phyloP scores from a whole-genome alignment of 768 basidiomycete genomes.

The Roridomyces roridus region DNA sequence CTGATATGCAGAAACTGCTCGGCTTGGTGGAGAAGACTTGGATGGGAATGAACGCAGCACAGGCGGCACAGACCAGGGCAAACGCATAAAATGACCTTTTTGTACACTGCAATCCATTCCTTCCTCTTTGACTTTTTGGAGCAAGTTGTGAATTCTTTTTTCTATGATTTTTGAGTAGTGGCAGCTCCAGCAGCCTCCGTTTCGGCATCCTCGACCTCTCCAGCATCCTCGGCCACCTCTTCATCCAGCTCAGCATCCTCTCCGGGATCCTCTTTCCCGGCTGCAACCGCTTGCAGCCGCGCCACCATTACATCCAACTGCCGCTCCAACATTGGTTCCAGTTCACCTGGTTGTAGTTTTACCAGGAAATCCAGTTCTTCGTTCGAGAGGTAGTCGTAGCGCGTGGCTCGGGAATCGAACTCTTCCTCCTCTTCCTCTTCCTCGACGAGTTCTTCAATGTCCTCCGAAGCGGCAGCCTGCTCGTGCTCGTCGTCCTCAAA shows the following conservation, averaged over 20 bases:
- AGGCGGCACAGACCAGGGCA: slow-evolving; percentile 77
- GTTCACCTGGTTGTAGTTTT: neutral
- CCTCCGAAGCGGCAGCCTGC: neutral
- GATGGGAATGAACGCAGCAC: slow-evolving; percentile 93
- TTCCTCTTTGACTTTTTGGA: neutral
- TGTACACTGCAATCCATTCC: slow-evolving; percentile 15
- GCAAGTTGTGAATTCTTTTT: neutral
- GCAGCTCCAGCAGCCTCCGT: neutral
- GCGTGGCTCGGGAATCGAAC: no score
- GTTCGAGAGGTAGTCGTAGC: neutral
- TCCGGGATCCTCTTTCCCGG: neutral
- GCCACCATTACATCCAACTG: no score
- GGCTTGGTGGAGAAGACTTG: slow-evolving; percentile 97
- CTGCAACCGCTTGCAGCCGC: no score
- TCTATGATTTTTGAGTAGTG: neutral
- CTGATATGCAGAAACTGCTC: slow-evolving; percentile 92
- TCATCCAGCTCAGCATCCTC: neutral
- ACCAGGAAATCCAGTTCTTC: slow-evolving; percentile 7
- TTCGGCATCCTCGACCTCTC: neutral
- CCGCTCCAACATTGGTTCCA: no score
- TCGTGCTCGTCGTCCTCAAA: neutral
- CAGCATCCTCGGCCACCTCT: neutral
- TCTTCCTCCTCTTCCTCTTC: no score
- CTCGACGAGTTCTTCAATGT: no score
- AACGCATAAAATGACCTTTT: slow-evolving; percentile 39